Base-by-base conservation (phyloP, 192 early-diverging fungal genomes). In the Geranomyces michiganensis region DNA sequence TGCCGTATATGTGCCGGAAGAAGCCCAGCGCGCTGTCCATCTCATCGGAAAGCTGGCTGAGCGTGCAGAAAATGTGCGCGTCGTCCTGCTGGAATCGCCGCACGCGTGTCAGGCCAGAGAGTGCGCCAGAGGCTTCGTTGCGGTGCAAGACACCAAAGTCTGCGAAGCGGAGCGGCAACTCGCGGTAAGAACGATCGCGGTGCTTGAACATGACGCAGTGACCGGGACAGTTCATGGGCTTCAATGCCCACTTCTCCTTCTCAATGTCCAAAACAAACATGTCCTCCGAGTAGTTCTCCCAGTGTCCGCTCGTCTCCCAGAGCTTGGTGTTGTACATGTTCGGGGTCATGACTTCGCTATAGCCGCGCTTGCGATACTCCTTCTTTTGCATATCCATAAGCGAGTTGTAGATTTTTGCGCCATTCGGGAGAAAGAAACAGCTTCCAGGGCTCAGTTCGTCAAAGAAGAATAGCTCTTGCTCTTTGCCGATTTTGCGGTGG, bases 401-500 rank as follows among this genome's bases (percentile, higher is more conserved):
- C 14, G 89, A 89, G 83, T 98, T 99, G 89, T 97, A 98, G 79
- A 99, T 92, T 47, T 93, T 88, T 15, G 97, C 76, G 66, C 97
- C 97, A 72, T 96, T 89, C n/a, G 97, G 97, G 60, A 96, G 80
- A 84, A 95, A 95, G 80, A 98, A 99, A 62, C 88, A 87, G 31
- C 90, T 92, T 19, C 97, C 97, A 27, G 97, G 96, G 72, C 90
- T 92, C 33, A 97, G 81, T 59, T 97, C 93, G 69, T 96, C 88
- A 90, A 97, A 95, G 81, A 99, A 98, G 91, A 95, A 99, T 64
- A 99, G 89, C 75, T 99, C 97, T 84, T 99, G 97, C 79, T 97
- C 92, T 31, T 53, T 67, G 47, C 97, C 97, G 70, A 99, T 94
- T 83, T 93, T 96, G 71, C 94, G 92, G 82, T 97, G 96, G 77